Base-by-base conservation (phyloP, 176 grass and related monocot species). In the Lolium multiflorum region DNA sequence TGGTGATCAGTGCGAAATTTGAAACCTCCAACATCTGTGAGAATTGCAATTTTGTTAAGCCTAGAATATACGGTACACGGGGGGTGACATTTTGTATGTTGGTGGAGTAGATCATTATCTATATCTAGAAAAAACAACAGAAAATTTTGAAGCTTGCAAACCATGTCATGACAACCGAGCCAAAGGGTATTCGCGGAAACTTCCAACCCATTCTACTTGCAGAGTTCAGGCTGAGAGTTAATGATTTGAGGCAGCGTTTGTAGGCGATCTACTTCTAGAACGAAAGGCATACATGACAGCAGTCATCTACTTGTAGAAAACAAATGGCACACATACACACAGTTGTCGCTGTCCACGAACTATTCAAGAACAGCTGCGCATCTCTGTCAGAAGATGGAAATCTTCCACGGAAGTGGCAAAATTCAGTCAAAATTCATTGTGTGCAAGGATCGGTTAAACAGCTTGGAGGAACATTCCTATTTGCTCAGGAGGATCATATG, bases 371-470 rank as follows among this genome's bases (percentile, higher is more conserved):
- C 14, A n/a, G 14, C 28, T 60, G 7, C 9, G 0, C 60, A 43
- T 77, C 28, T 13, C 44, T 52, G 28, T 52, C 59, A 25, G 21
- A 66, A 65, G 52, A 52, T 18, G 71, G 54, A 62, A 74, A 74
- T 58, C 13, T 72, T 39, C 48, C 28, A 4, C 67, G 5, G 9
- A 82, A 4, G 35, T 9, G 35, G 59, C 72, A 75, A 67, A 74
- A 37, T 72, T 24, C 22, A 73, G 55, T 41, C 25, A 76, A 76
- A 84, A 63, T 76, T 74, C 58, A 74, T 61, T 1, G 14, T 8
- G 12, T 2, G 50, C 0, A 18, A 56, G 6, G 38, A 48, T 63
- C 48, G 1, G 4, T 8, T 76, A 12, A 38, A 64, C 56, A 17
- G 21, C 38, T 56, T 15, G 14, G 9, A 81, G 13, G 58, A 48